Percentiles rank a stretch among this genome's conserved stretches.
These are phyloP conservation scores for Scopulariopsis brevicaulis DNA, from an alignment of 2,329 filamentous ascomycete species.

Conservation along the genomic window DNA sequence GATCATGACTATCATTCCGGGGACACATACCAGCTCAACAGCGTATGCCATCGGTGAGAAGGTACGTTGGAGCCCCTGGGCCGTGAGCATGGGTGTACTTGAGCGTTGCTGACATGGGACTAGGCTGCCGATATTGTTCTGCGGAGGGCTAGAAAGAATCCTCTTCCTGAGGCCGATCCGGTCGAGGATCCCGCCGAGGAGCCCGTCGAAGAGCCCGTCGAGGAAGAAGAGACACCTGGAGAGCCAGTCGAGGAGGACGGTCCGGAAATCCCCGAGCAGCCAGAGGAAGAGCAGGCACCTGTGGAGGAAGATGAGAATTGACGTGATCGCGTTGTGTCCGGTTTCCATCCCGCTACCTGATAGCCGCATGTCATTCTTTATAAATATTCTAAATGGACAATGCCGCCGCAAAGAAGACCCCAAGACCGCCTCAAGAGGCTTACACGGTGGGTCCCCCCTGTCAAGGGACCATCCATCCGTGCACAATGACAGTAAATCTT, in stretches of 20 bases:
- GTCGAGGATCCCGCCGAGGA: background rate
- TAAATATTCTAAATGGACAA: background rate
- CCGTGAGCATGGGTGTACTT: background rate
- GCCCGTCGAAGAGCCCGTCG: background rate
- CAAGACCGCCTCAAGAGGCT: background rate
- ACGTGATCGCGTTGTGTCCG: background rate
- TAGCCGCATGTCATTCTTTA: background rate
- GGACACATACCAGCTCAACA: constrained; percentile 29
- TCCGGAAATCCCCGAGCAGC: too few species aligned
- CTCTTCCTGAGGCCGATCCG: background rate
- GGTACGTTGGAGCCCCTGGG: background rate
- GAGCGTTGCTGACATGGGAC: background rate
- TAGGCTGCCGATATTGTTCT: constrained; percentile 12
- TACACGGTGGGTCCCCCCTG: too few species aligned
- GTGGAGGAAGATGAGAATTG: background rate
- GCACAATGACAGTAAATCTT: too few species aligned
- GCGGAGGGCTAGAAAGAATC: constrained; percentile 1
- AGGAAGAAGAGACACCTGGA: background rate
- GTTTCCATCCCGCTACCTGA: background rate
- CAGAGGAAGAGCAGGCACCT: background rate
- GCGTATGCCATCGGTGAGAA: constrained; percentile 33
- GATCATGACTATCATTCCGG: constrained; percentile 25
- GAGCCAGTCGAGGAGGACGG: background rate
- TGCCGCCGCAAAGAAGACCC: background rate
- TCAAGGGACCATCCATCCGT: too few species aligned